Percentiles rank a stretch among this genome's conserved stretches.
Conservation (phyloP, 345 rosid species). For the Bretschneidera sinensis region DNA sequence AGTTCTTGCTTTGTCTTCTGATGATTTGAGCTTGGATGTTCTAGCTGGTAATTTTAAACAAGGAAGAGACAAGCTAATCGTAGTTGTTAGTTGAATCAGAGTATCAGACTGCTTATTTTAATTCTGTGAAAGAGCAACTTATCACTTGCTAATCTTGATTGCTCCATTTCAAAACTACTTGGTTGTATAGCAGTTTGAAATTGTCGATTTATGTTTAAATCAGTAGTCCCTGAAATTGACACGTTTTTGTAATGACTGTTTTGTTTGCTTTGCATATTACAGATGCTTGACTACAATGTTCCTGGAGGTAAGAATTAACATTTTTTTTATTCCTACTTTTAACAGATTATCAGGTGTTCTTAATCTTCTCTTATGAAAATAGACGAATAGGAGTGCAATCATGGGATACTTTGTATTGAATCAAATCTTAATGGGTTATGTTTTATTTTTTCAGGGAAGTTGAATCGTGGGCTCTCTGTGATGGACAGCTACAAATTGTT, state of each 20-base stretch:
- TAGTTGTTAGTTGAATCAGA: not conserved
- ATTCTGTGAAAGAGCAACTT: not conserved
- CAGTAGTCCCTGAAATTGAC: not conserved
- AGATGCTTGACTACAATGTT: constrained; percentile 94
- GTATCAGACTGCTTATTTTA: not conserved
- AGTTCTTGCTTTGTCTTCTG: not conserved
- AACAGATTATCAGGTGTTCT: not conserved
- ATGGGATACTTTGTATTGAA: not conserved
- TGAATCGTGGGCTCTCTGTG: constrained; percentile 88
- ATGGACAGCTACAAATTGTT: constrained; percentile 68
- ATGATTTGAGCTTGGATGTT: no score
- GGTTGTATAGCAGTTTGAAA: not conserved
- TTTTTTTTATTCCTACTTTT: not conserved
- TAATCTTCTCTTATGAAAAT: not conserved
- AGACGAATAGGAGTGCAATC: not conserved
- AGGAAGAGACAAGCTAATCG: no score
- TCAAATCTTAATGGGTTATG: not conserved
- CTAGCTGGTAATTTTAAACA: no score
- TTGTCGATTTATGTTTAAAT: not conserved
- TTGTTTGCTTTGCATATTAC: constrained; percentile 20
- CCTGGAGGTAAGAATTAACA: constrained; percentile 61
- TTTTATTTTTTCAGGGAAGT: constrained; percentile 54
- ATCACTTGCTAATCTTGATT: no score
- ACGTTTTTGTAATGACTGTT: not conserved
- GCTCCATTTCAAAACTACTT: not conserved